Percentiles rank a stretch among this genome's conserved stretches.
These are phyloP conservation scores for Sugiyamaella grinbergsii DNA, from an alignment of 1,139 yeast genomes.

Conservation along the genomic window DNA sequence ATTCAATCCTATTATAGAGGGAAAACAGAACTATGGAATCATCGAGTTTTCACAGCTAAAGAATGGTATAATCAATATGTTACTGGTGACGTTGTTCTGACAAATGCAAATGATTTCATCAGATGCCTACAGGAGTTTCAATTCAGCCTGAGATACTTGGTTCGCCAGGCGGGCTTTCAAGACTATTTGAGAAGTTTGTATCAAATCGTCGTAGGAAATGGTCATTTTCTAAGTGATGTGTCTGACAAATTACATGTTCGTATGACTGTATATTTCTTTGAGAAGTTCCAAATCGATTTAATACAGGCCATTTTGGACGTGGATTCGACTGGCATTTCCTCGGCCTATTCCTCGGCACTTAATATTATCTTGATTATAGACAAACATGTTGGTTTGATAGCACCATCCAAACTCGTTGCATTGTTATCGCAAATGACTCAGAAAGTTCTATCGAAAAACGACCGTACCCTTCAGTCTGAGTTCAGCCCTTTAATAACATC, in stretches of 20 bases:
- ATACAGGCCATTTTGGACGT: background rate
- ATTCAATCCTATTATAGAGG: conserved; percentile 50
- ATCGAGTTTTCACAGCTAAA: conserved; percentile 24
- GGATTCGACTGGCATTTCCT: background rate
- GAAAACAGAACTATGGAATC: conserved; percentile 25
- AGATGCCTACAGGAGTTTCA: conserved; percentile 6
- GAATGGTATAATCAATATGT: conserved; percentile 28
- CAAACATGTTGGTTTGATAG: background rate
- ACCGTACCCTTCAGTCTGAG: background rate
- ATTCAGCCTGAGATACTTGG: conserved; percentile 3
- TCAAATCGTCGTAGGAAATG: background rate
- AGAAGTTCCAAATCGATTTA: conserved; percentile 2
- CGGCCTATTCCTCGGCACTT: background rate
- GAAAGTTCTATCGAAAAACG: background rate
- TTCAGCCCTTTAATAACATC: background rate
- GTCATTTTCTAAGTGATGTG: background rate
- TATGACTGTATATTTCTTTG: background rate
- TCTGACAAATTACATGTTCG: background rate
- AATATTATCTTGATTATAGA: background rate
- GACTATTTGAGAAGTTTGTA: conserved; percentile 2
- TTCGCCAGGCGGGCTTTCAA: background rate
- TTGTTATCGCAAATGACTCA: conserved; percentile 2
- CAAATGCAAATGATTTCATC: background rate
- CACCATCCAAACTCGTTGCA: background rate
- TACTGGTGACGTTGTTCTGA: background rate